Conservation (phyloP, 345 rosid genomes). For the Mangifera indica region DNA sequence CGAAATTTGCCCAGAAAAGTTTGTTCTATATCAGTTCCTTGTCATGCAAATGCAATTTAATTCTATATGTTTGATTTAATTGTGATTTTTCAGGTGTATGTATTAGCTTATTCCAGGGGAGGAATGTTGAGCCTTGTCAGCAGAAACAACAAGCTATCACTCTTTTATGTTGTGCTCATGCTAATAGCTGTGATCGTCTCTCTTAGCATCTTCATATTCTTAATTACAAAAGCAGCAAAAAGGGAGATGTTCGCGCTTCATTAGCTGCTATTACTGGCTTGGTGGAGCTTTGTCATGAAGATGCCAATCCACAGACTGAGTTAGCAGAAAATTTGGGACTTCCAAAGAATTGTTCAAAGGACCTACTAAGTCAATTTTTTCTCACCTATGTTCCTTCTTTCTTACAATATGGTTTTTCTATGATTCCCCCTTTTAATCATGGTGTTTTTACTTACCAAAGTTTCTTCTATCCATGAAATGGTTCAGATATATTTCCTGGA, state of each 20-base stretch:
- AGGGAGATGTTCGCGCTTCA: constrained; percentile 36
- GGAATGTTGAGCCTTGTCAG: constrained; percentile 18
- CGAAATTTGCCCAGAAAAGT: too few relatives aligned
- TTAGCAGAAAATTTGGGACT: constrained; percentile 21
- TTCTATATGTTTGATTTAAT: too few relatives aligned
- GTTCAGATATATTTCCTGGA: constrained; percentile 34
- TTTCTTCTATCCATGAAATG: not conserved
- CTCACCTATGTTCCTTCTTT: not conserved
- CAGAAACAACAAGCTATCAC: constrained; percentile 23
- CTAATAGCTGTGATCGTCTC: constrained; percentile 21
- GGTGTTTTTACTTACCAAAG: not conserved
- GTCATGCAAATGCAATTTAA: not conserved
- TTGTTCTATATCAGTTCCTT: not conserved
- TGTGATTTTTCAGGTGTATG: constrained; percentile 28
- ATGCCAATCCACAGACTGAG: constrained; percentile 17
- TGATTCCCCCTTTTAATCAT: too few relatives aligned
- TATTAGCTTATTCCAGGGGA: constrained; percentile 24
- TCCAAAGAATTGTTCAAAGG: constrained; percentile 23
- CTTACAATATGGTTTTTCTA: too few relatives aligned
- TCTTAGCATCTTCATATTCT: constrained; percentile 21
- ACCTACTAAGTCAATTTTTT: constrained; percentile 26
- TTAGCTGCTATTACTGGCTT: constrained; percentile 23
- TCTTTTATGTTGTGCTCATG: constrained; percentile 20
- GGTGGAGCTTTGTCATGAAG: constrained; percentile 23
- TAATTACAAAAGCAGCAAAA: constrained; percentile 37